Conservation (phyloP, 768 basidiomycete genomes). For the Mycena belliarum region DNA sequence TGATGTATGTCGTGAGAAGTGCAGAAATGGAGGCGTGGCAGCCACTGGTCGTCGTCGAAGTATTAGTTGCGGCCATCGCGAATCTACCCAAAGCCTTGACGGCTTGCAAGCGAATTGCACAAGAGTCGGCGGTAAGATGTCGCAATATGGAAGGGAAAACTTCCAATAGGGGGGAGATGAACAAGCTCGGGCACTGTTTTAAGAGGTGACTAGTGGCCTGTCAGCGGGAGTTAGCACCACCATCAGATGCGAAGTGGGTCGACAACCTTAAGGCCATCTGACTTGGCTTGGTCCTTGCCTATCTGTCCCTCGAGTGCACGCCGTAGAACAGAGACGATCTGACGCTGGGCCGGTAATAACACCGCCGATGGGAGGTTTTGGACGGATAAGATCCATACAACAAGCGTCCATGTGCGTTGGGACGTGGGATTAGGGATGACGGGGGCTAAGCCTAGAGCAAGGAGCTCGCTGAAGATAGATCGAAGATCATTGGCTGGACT, state of each 20-base stretch:
- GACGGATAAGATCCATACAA: slow-evolving; percentile 50
- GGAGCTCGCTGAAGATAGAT: slow-evolving; percentile 43
- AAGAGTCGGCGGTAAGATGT: slow-evolving; percentile 30
- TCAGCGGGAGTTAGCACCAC: background rate
- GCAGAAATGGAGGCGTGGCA: slow-evolving; percentile 10
- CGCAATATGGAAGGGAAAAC: slow-evolving; percentile 45
- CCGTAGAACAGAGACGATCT: slow-evolving; percentile 37
- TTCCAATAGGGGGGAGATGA: slow-evolving; percentile 48
- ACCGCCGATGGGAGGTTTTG: slow-evolving; percentile 48
- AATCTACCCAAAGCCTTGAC: slow-evolving; percentile 59
- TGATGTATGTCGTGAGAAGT: slow-evolving; percentile 12
- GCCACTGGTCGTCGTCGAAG: slow-evolving; percentile 10
- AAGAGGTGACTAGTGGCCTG: slow-evolving; percentile 40
- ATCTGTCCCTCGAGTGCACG: slow-evolving; percentile 34
- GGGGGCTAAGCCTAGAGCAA: slow-evolving; percentile 40
- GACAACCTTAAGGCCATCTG: slow-evolving; percentile 33
- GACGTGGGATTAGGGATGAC: slow-evolving; percentile 39
- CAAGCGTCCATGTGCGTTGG: slow-evolving; percentile 46
- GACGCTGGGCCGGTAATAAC: slow-evolving; percentile 32
- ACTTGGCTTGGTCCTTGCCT: slow-evolving; percentile 15
- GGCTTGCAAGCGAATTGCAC: slow-evolving; percentile 47
- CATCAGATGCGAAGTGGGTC: background rate
- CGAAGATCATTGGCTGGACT: slow-evolving; percentile 44
- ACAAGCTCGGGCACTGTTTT: slow-evolving; percentile 43
- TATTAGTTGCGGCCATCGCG: slow-evolving; percentile 40